Evolutionary conservation across 345 rosid species (phyloP).

Genomic region (Sonneratia caseolaris): DNA sequence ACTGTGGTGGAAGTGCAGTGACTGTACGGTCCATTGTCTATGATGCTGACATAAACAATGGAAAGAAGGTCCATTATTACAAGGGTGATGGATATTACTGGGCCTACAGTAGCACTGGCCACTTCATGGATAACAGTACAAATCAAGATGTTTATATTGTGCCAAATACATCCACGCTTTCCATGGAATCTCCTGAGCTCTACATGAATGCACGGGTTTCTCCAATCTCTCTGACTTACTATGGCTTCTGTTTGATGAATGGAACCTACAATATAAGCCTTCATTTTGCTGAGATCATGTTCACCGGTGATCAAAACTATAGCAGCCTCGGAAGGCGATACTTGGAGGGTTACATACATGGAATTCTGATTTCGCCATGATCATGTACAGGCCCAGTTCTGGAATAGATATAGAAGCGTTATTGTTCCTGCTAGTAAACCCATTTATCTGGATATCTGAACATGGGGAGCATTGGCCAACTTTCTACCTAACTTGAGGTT

Average conservation of each 20-base stretch:
- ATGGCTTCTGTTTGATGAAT: constrained; percentile 34
- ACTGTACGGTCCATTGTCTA: constrained; percentile 9
- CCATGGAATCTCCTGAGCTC: constrained; percentile 16
- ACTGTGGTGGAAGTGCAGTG: constrained; percentile 7
- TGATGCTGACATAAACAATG: constrained; percentile 16
- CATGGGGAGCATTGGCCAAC: neutral
- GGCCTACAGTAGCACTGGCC: constrained; percentile 56
- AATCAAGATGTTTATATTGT: constrained; percentile 9
- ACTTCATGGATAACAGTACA: constrained; percentile 23
- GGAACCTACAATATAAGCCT: constrained; percentile 50
- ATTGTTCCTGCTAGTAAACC: no score
- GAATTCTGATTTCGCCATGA: constrained; percentile 9
- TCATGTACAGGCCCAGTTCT: neutral
- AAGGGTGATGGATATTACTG: constrained; percentile 16
- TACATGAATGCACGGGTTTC: constrained; percentile 35
- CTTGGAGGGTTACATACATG: constrained; percentile 66
- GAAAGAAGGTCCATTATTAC: constrained; percentile 13
- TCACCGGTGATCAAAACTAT: constrained; percentile 25
- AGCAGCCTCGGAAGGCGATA: constrained; percentile 42
- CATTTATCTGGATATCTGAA: neutral
- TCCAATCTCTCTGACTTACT: constrained; percentile 42
- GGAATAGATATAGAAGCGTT: neutral
- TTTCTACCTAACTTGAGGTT: neutral
- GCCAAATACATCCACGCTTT: constrained; percentile 15
- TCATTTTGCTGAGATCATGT: constrained; percentile 68